Conservation (phyloP, 352 stramenopile species). For the Globisporangium splendens region DNA sequence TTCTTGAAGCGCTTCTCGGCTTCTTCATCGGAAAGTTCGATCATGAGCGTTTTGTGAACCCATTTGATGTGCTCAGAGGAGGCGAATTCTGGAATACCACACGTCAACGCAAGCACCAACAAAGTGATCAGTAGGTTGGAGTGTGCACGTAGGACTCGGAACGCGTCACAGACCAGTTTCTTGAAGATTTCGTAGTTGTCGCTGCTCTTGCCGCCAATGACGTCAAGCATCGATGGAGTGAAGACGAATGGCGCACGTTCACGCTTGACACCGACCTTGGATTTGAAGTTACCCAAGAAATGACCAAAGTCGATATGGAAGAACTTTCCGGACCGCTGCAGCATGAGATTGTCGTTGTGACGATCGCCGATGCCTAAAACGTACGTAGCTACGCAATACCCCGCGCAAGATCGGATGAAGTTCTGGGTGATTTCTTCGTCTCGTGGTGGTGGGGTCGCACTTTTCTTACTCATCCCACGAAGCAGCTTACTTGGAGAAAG, state of each 20-base stretch:
- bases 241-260: conserved; percentile 92
- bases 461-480: conserved; percentile 24
- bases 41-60: conserved; percentile 78
- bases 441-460: conserved; percentile 12
- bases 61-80: conserved; percentile 69
- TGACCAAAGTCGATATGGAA: conserved; percentile 98
- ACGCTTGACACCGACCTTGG: conserved; percentile 88
- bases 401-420: conserved; percentile 87
- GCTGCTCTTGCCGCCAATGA: conserved; percentile 78
- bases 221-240: conserved; percentile 85
- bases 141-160: conserved; percentile 64
- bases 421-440: conserved; percentile 74
- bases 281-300: conserved; percentile 95
- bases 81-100: conserved; percentile 77
- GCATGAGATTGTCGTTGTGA: conserved; percentile 96
- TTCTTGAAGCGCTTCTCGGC: conserved; percentile 62
- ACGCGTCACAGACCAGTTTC: conserved; percentile 57
- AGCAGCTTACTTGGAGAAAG: conserved; percentile 38
- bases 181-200: conserved; percentile 77
- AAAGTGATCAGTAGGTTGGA: conserved; percentile 84
- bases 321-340: conserved; percentile 90
- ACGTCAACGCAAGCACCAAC: conserved; percentile 71
- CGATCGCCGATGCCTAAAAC: conserved; percentile 92
- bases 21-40: conserved; percentile 64
- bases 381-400: conserved; percentile 93